Conservation (phyloP, 768 basidiomycete species). For the Tricholomella constricta region DNA sequence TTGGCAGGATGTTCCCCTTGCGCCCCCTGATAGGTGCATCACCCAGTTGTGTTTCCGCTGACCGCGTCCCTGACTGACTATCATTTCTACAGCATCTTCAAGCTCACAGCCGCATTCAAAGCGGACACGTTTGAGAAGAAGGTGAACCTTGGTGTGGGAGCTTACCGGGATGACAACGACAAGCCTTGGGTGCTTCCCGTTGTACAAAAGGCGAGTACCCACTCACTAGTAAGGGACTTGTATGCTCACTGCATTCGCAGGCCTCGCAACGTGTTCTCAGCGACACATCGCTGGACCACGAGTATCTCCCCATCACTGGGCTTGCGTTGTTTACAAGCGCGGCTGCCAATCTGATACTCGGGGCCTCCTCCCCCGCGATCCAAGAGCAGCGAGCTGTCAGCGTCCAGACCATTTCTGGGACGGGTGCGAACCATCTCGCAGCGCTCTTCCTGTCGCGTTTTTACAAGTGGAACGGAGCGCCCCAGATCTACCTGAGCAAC, state of each 20-base stretch:
- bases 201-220: constrained; percentile 71
- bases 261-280: constrained; percentile 71
- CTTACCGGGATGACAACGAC: constrained; percentile 84
- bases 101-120: constrained; percentile 89
- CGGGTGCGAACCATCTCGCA: constrained; percentile 93
- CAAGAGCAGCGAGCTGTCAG: constrained; percentile 71
- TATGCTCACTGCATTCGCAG: constrained; percentile 36
- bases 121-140: constrained; percentile 74
- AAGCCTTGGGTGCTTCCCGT: constrained; percentile 94
- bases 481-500: constrained; percentile 81
- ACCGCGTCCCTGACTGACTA: neutral
- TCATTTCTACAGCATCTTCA: constrained; percentile 69
- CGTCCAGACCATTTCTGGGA: constrained; percentile 94
- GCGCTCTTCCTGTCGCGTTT: constrained; percentile 84
- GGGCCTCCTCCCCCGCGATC: constrained; percentile 69
- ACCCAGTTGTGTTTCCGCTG: neutral
- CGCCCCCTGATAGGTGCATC: constrained; percentile 79
- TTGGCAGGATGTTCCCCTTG: constrained; percentile 78
- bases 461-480: constrained; percentile 71
- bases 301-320: constrained; percentile 91
- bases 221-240: neutral
- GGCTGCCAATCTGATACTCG: constrained; percentile 83
- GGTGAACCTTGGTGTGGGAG: constrained; percentile 91
- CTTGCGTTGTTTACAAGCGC: constrained; percentile 79
- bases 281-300: constrained; percentile 80